A percentile compares a stretch with the other conserved stretches of the same genome.
Conservation (phyloP, 2,329 filamentous ascomycete genomes). For the Trichoderma sp. region DNA sequence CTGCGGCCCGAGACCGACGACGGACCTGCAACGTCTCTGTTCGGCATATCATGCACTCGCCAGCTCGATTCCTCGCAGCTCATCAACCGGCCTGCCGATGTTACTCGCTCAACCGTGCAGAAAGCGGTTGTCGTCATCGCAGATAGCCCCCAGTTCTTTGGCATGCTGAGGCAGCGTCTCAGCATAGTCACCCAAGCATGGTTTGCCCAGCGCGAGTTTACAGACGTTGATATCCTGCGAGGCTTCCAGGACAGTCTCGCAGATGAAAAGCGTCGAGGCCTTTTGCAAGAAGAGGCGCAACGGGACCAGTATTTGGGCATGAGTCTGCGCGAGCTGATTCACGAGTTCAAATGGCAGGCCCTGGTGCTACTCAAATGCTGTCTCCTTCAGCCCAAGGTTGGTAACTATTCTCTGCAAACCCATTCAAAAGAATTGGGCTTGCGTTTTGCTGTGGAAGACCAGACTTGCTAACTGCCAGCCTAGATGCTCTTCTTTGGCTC, state of each 20-base stretch:
- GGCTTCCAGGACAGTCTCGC: slow-evolving; percentile 87
- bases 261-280: slow-evolving; percentile 59
- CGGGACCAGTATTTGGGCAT: slow-evolving; percentile 84
- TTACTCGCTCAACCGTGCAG: slow-evolving; percentile 96
- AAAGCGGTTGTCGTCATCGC: slow-evolving; percentile 97
- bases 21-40: slow-evolving; percentile 73
- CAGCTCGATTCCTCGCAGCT: slow-evolving; percentile 81
- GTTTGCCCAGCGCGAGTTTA: slow-evolving; percentile 94
- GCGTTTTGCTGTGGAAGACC: too few species aligned
- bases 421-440: neutral
- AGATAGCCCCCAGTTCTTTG: slow-evolving; percentile 85
- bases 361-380: slow-evolving; percentile 91
- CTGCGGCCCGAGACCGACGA: slow-evolving; percentile 58
- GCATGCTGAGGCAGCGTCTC: slow-evolving; percentile 83
- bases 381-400: slow-evolving; percentile 88
- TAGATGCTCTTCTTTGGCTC: slow-evolving; percentile 99
- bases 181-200: slow-evolving; percentile 90
- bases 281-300: slow-evolving; percentile 64
- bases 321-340: slow-evolving; percentile 86
- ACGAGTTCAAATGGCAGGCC: slow-evolving; percentile 93
- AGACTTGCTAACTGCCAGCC: neutral
- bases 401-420: neutral
- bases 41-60: slow-evolving; percentile 92
- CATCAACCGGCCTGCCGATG: slow-evolving; percentile 76
- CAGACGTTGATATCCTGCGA: slow-evolving; percentile 83